Percentiles rank a stretch among this genome's conserved stretches.
Evolutionary conservation across 768 basidiomycete species (phyloP).

Genomic region (Podaxis rugospora): DNA sequence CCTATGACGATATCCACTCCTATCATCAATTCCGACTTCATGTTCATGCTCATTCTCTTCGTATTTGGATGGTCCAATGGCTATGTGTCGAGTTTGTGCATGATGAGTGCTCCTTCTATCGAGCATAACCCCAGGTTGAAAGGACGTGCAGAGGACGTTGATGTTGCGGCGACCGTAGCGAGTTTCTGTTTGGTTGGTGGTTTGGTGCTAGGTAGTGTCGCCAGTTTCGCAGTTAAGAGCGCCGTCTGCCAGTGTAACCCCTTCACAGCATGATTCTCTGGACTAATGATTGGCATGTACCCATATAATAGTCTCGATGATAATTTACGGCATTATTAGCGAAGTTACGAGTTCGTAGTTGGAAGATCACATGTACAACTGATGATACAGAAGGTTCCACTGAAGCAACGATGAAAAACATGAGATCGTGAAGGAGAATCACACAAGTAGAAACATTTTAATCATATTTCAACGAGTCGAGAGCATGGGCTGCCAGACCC

Average conservation of each 20-base stretch:
- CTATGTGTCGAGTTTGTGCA: slow-evolving; percentile 69
- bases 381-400: not conserved
- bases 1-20: slow-evolving; percentile 30
- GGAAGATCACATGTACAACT: not conserved
- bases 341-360: not conserved
- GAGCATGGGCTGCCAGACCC: slow-evolving; percentile 72
- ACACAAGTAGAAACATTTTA: no score
- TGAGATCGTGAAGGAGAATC: not conserved
- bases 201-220: slow-evolving; percentile 67
- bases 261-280: slow-evolving; percentile 33
- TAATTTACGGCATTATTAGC: not conserved
- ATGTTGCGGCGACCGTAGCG: slow-evolving; percentile 78
- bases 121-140: slow-evolving; percentile 73
- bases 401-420: not conserved
- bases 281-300: not conserved
- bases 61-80: slow-evolving; percentile 79
- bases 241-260: slow-evolving; percentile 72
- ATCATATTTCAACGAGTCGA: slow-evolving; percentile 31
- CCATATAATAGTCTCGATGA: not conserved
- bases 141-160: slow-evolving; percentile 72
- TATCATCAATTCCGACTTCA: slow-evolving; percentile 69
- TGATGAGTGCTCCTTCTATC: slow-evolving; percentile 81
- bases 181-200: slow-evolving; percentile 79
- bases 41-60: slow-evolving; percentile 73
- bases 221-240: slow-evolving; percentile 76